Evolutionary conservation across 805 yeast genomes (phyloP), one percentile per base, ranked within the genome.

Genomic region (Nakazawaea wickerhamii): DNA sequence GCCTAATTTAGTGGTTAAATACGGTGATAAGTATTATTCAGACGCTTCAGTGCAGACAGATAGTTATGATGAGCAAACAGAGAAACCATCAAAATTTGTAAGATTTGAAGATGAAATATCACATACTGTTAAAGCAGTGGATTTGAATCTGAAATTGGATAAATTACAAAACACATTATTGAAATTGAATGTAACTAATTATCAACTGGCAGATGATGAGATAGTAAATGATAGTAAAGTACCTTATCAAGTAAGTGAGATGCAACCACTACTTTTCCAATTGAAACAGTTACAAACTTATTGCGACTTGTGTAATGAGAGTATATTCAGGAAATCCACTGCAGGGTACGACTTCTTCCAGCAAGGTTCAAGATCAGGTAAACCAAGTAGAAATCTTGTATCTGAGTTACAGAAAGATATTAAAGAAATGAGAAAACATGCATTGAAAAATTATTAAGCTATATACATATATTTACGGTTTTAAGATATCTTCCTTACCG

Each of bases 1-100:
- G 0, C 71, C 77, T 4, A 51, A 65, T 3, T 64, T 71, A n/a
- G 64, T 64, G 9, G 53, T 71, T 11, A 70, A 66, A 18, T 66
- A 66, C 48, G 67, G 67, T 30, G 70, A 65, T 21, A 52, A 52
- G 18, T 48, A 59, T 19, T 60, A 64, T 38, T 58, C 64, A 13
- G 72, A 67, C 50, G 58, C 67, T 10, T 23, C 32, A 5, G 27
- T 35, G 11, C 45, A 41, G 19, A 44, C 48, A 20, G 47, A 41
- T 11, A 15, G 13, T 15, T 18, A 18, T 26, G 37, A 17, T 19
- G 21, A 38, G 20, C 21, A 31, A 14, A 20, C 21, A 15, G 21
- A 27, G 23, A 30, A 14, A 7, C 18, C 22, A 10, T 30, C 5
- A 10, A 30, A 28, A 28, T 34, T 15, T 27, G 31, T 31, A 22